Percentiles rank a stretch among this genome's conserved stretches.
Conservation (phyloP, 2,329 filamentous ascomycete species). For the Penicillium sp. region DNA sequence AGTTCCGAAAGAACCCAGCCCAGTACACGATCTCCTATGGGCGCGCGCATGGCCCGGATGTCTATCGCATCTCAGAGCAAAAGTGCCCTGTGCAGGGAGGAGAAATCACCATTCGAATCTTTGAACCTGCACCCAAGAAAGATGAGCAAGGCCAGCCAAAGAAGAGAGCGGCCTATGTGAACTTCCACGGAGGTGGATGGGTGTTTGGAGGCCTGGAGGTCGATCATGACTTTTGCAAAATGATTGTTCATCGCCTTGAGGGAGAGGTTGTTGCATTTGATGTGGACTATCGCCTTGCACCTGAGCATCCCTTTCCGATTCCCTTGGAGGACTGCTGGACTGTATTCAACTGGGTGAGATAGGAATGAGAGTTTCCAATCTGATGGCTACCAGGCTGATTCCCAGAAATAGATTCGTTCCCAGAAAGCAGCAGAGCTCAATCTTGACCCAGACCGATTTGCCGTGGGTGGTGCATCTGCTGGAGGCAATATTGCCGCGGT, state of each 20-base stretch:
- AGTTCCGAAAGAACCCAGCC: conserved; percentile 47
- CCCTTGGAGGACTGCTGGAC: conserved; percentile 49
- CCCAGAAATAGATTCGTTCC: conserved; percentile 36
- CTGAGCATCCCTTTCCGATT: conserved; percentile 47
- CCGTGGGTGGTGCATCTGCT: conserved; percentile 49
- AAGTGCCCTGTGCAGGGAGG: conserved; percentile 48
- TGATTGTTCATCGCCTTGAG: conserved; percentile 45
- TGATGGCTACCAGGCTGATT: conserved; percentile 2
- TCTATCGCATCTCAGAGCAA: conserved; percentile 49
- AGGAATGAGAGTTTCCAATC: neutral
- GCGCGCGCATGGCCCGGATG: conserved; percentile 44
- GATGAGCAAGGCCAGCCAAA: conserved; percentile 35
- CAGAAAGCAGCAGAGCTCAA: conserved; percentile 43
- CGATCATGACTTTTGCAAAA: conserved; percentile 52
- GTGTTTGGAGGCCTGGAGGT: conserved; percentile 49
- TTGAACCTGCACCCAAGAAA: conserved; percentile 41
- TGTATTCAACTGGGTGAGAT: conserved; percentile 48
- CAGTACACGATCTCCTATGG: conserved; percentile 49
- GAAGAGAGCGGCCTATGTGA: conserved; percentile 50
- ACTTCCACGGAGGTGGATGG: conserved; percentile 52
- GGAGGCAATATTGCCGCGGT: conserved; percentile 50
- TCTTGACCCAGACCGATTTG: conserved; percentile 42
- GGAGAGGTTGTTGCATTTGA: conserved; percentile 52
- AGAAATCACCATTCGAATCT: conserved; percentile 50
- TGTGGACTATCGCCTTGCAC: conserved; percentile 52